Evolutionary conservation across 441 rosid species (phyloP), one percentile per base, ranked within the genome.

Genomic region (Aquilaria agallochum): DNA sequence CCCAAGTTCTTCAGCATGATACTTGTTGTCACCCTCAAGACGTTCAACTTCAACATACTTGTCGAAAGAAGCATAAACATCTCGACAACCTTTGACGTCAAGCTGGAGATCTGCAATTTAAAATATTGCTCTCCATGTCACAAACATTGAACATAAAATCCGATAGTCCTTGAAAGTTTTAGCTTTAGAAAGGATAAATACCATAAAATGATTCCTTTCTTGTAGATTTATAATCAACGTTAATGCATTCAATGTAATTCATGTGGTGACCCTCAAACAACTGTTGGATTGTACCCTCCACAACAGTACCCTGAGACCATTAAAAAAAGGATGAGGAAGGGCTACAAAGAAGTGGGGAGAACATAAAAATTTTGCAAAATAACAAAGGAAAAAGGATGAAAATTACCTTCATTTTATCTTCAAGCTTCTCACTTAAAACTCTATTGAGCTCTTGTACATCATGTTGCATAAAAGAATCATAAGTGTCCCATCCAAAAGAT

Each of bases 401-500:
- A 20, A 67, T 32, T 86, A 87, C 98, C 90, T 92, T 92, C 98
- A 92, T 92, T 72, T 87, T 92, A 64, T 87, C 95, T 77, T 92
- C 98, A 67, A 90, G 93, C 82, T 92, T 92, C 74, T 92, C 98
- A 68, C 84, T 72, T 12, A 92, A 74, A 53, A 92, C 97, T 67
- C 95, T 84, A 65, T 92, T 92, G 48, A 92, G 90, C 76, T 92
- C 98, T 75, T 92, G 98, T 20, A 92, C 98, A 79, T 92, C 98
- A 75, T 92, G 98, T 65, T 92, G 98, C 95, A 84, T 82, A 69
- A 92, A 92, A 64, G 98, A 92, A 77, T 92, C 98, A 68, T 84
- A 87, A 44, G 98, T 85, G 68, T 92, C 98, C 98, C 98, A 92
- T 50, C 98, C 98, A 87, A 92, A 92, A 65, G 98, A 92, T 72